These are phyloP conservation scores for Gastrolobium villosum DNA, from an alignment of 306 rosid species.

Conservation along the genomic window DNA sequence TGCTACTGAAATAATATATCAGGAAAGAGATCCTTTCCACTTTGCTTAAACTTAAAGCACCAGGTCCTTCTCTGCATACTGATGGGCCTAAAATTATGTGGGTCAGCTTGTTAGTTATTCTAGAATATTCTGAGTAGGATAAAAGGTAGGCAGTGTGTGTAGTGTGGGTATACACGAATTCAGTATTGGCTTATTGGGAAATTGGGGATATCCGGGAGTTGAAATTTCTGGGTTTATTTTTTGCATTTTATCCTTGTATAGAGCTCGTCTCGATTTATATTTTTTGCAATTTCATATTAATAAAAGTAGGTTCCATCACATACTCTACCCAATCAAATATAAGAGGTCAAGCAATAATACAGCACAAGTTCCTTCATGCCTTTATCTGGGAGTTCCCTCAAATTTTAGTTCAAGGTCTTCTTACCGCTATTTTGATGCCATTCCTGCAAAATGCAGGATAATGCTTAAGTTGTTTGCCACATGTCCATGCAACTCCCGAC, in stretches of 20 bases:
- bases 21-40: neutral
- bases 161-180: no score
- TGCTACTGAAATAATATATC: neutral
- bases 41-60: neutral
- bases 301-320: no score
- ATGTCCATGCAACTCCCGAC: slow-evolving; percentile 94
- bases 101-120: no score
- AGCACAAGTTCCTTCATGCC: neutral
- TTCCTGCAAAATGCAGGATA: slow-evolving; percentile 85
- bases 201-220: no score
- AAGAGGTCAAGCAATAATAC: neutral
- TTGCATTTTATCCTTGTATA: no score
- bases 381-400: neutral
- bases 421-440: slow-evolving; percentile 88
- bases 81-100: no score
- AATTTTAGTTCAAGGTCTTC: slow-evolving; percentile 46
- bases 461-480: slow-evolving; percentile 96
- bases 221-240: no score
- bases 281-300: no score
- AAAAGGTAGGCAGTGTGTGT: no score
- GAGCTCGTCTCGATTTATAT: no score
- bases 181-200: no score
- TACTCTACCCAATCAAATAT: neutral
- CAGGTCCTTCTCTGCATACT: neutral
- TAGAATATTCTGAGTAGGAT: no score